Base-by-base conservation (phyloP, 2,329 filamentous ascomycete genomes). In the Pseudogymnoascus sp. region DNA sequence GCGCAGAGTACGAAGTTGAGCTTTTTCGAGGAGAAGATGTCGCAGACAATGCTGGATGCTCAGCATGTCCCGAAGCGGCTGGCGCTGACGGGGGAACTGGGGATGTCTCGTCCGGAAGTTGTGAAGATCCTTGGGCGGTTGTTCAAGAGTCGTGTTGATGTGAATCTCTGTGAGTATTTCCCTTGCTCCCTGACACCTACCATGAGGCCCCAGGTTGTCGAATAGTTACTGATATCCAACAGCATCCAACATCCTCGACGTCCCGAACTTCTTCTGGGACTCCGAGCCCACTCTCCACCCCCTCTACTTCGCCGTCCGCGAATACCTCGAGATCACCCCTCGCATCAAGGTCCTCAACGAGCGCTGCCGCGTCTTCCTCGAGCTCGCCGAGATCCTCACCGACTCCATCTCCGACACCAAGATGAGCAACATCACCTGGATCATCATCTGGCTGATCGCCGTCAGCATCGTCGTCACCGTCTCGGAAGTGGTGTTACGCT, bases 261-360 rank as follows among this genome's bases (percentile, higher is more conserved):
- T 95, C 0, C 93, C 93, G 65, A 95, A 93, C 74, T 97, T 97
- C 82, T 96, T 97, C 82, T 99, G 94, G 94, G 92, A 97, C 74
- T 90, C 90, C 10, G 94, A 99, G 73, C 94, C 94, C 16, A 97
- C 91, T 0, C 82, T 99, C 0, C 91, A 97, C 73, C 94, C 94
- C 0, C 86, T 99, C 28, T 99, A 99, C 78, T 87, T 86, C 64
- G 94, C 92, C 65, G 91, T 97, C 60, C 90, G 94, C 70, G 94
- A 97, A 75, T 99, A 99, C 73, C 88, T 99, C 65, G 94, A 99
- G 73, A 97, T 99, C 74, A 93, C 96, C 72, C 91, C 89, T 6
- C 91, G 94, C 62, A 96, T 96, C 73, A 91, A 95, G 75, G 92
- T 97, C 23, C 87, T 99, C 67, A 99, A 99, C 76, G 94, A 97